phyloP scores from a whole-genome alignment of 2,329 filamentous ascomycete species.

The Talaromyces funiculosus region DNA sequence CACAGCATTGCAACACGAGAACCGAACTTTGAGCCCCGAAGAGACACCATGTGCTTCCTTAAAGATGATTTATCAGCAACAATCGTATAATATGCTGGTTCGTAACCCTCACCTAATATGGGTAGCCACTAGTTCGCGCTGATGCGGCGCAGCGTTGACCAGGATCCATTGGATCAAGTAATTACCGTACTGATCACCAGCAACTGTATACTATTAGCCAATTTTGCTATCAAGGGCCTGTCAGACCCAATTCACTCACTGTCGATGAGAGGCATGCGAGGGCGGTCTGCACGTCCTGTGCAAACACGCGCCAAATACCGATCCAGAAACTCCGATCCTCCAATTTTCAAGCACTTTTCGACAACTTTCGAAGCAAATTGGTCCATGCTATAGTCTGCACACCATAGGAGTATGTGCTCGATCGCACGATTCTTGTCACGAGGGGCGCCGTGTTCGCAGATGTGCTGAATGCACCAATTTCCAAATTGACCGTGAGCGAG shows the following conservation, averaged over 20 bases:
- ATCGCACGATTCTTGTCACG: slow-evolving; percentile 88
- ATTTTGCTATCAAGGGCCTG: neutral
- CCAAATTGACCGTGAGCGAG: slow-evolving; percentile 97
- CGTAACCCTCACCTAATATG: slow-evolving; percentile 63
- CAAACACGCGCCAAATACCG: slow-evolving; percentile 92
- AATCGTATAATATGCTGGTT: neutral
- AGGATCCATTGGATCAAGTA: slow-evolving; percentile 97
- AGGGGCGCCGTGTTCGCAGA: slow-evolving; percentile 91
- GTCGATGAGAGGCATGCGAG: slow-evolving; percentile 93
- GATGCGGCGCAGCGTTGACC: slow-evolving; percentile 77
- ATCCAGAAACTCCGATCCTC: slow-evolving; percentile 79
- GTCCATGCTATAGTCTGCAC: slow-evolving; percentile 96
- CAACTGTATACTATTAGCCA: slow-evolving; percentile 47
- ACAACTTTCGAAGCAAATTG: slow-evolving; percentile 99
- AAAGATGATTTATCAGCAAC: neutral
- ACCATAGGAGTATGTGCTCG: slow-evolving; percentile 89
- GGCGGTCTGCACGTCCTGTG: slow-evolving; percentile 81
- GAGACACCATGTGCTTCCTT: slow-evolving; percentile 96
- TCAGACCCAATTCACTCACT: slow-evolving; percentile 46
- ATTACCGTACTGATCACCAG: slow-evolving; percentile 97
- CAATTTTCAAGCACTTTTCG: slow-evolving; percentile 98
- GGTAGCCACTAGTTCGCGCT: slow-evolving; percentile 84
- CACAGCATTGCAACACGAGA: slow-evolving; percentile 98
- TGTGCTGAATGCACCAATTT: slow-evolving; percentile 99
- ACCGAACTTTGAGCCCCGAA: slow-evolving; percentile 96